Percentiles rank a stretch among this genome's conserved stretches.
Conservation (phyloP, 2,329 filamentous ascomycete genomes). For the Dactylellina cionopaga region DNA sequence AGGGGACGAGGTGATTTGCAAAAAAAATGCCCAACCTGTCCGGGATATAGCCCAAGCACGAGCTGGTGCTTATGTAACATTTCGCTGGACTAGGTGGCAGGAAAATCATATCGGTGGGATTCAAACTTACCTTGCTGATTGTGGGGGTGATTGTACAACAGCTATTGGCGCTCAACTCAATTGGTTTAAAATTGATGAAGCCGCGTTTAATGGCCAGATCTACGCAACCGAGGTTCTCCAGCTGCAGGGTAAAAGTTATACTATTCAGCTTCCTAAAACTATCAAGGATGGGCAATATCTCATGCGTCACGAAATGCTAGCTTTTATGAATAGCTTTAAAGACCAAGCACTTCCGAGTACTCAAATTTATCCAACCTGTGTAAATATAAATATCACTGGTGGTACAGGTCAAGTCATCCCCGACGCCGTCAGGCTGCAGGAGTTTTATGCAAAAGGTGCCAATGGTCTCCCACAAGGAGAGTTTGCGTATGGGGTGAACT, state of each 20-base stretch:
- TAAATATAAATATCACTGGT: slow-evolving; percentile 19
- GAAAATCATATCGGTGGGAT: slow-evolving; percentile 14
- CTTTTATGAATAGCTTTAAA: background rate
- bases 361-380: slow-evolving; percentile 22
- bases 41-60: background rate
- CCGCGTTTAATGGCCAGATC: background rate
- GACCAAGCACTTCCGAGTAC: background rate
- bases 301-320: slow-evolving; percentile 26
- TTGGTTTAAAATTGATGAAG: slow-evolving; percentile 22
- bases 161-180: slow-evolving; percentile 12
- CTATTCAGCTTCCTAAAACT: slow-evolving; percentile 21
- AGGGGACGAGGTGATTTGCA: slow-evolving; percentile 8
- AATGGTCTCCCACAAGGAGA: background rate
- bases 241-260: slow-evolving; percentile 15
- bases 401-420: slow-evolving; percentile 7
- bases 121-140: slow-evolving; percentile 12
- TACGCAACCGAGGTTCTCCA: slow-evolving; percentile 15
- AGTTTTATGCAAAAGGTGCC: background rate
- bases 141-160: slow-evolving; percentile 1
- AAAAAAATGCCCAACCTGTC: slow-evolving; percentile 7
- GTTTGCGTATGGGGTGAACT: background rate
- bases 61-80: slow-evolving; percentile 11
- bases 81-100: slow-evolving; percentile 32
- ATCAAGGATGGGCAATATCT: slow-evolving; percentile 33
- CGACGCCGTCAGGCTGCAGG: slow-evolving; percentile 3